Base-by-base conservation (phyloP, 345 rosid genomes). In the Cardamine occulta region DNA sequence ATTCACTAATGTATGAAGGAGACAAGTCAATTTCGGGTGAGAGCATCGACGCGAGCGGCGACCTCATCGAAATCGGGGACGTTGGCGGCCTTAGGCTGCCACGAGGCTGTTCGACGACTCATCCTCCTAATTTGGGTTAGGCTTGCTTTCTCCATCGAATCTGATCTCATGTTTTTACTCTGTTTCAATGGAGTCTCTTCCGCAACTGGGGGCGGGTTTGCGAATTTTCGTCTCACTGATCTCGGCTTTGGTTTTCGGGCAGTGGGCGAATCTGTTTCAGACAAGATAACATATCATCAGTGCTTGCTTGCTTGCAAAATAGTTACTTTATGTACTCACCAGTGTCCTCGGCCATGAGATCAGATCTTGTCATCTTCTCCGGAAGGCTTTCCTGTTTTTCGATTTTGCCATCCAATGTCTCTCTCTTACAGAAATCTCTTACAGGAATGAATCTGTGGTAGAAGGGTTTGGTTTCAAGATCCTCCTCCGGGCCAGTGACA, bases 221-320 rank as follows among this genome's bases (percentile, higher is more conserved):
- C 74, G 52, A 70, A 70, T 66, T 84, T 79, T 47, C 82, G 82
- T 75, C 95, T 82, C 66, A 86, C 86, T 52, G 97, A 88, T 82
- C 81, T 84, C 31, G 94, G 96, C 81, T 81, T 85, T 60, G 90
- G 82, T 73, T 80, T 82, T 4, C 84, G 45, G 64, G 74, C 85
- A 17, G 3, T 48, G 4, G 23, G 62, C 4, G 80, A 63, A 13
- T 74, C 80, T 75, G 75, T 74, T 31, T 31, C 12, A 59, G 42
- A 4, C 24, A 31, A 17, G 1, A 57, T 9, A 57, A 32, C 7
- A 2, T 37, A 19, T 14, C 40, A 14, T 1, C 9, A 19, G 53
- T 61, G 53, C 21, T 48, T 23, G 51, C 12, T 24, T 52, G 57
- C 59, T 40, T 12, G 6, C 45, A 12, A 40, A 40, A 40, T 12